Base-by-base conservation (phyloP, 2,329 filamentous ascomycete genomes). In the Gaeumannomyces sp. region DNA sequence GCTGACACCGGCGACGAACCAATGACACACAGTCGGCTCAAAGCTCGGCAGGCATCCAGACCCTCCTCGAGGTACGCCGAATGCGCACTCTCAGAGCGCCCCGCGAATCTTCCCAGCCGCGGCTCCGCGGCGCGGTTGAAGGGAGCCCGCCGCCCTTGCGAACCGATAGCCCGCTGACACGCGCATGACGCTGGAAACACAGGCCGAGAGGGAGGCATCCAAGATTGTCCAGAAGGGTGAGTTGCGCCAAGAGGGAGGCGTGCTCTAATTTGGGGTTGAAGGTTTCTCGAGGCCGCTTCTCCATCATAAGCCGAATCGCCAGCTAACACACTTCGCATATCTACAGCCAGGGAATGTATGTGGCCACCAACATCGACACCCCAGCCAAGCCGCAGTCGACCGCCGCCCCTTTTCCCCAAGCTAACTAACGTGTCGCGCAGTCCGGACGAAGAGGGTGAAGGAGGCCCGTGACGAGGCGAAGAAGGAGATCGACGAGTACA, bases 41-140 rank as follows among this genome's bases (percentile, higher is more conserved):
- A 82, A 98, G 98, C 84, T 98, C 95, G 70, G 89, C 92, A 74
- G 95, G 95, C 79, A 99, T 99, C 77, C 94, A 98, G 81, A 98
- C 94, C 76, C 89, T 99, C 75, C 92, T 99, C 81, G 95, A 98
- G 81, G 95, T 99, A 90, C 74, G 90, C 76, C 67, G 35, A 31
- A 27, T 2, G 13, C 38, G 4, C 1, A 14, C 35, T 50, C 50
- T 29, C 31, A 31, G 61, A 60, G 63, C 29, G 13, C 28, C 27
- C 63, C 33, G 19, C 65, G 29, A 61, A 59, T 33, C 25, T 22
- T 61, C 58, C 58, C 57, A 33, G 59, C 45, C 61, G 33, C 7
- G 2, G 10, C 11, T 10, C 33, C 8, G 8, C n/a, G n/a, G n/a
- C 29, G 29, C 29, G 29, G 29, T 29, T 6, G 6, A 29, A 29